Base-by-base conservation (phyloP, 176 grass and related monocot genomes). In the Ampelocalamus luodianensis region DNA sequence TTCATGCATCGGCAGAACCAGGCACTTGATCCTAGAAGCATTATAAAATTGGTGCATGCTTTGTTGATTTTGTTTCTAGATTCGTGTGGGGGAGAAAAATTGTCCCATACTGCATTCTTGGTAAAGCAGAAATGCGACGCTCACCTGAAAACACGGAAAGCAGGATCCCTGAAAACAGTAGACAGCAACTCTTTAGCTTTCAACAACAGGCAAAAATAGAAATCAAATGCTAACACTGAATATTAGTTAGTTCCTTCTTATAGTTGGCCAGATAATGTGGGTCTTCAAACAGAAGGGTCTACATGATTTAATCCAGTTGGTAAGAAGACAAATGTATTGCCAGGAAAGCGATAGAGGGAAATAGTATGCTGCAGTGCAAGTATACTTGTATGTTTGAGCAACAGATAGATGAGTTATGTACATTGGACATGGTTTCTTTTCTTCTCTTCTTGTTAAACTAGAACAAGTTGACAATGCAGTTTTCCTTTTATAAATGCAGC, bases 21-120 rank as follows among this genome's bases (percentile, higher is more conserved):
- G 63, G 68, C 23, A 65, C 44, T 79, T 89, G 74, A 84, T 89
- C 68, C 68, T 68, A 85, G 37, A 81, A 68, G 27, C 59, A 81
- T 20, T 89, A 76, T 68, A 81, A 77, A 69, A 85, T 53, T 24
- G 11, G 14, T 34, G 70, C 83, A 81, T 38, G 12, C 32, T 81
- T 4, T 81, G 71, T 85, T 82, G 88, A 81, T 71, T 90, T 71
- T 11, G 10, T 14, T 63, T 69, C 81, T 70, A 53, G 43, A 36
- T 85, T 22, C 23, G 6, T 22, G 46, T 0, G 40, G 23, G 29
- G 4, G n/a, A 18, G 34, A 37, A 45, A 81, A 74, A 1, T 6
- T 46, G n/a, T 10, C 46, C 59, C 46, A 75, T 53, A 16, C 32
- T 51, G 10, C n/a, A 29, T 36, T 9, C 6, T 24, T 43, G 24